phyloP scores from a whole-genome alignment of 2,329 filamentous ascomycete species.

The Cladophialophora yegresii region DNA sequence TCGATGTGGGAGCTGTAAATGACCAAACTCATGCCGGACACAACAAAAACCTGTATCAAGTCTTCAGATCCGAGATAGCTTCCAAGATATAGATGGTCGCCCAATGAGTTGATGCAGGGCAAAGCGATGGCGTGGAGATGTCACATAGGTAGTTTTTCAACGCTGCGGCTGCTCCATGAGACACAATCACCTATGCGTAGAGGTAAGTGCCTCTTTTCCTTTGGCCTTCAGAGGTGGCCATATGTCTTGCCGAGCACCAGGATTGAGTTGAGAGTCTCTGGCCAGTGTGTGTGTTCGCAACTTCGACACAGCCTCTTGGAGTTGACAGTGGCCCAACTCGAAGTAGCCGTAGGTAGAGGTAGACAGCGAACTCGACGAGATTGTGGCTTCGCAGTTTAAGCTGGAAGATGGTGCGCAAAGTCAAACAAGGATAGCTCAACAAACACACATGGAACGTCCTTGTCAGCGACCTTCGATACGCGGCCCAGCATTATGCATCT shows the following conservation, averaged over 20 bases:
- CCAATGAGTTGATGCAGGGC: not conserved
- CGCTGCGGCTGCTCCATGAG: not conserved
- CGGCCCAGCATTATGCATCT: too few species aligned
- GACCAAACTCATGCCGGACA: not conserved
- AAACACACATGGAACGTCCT: too few species aligned
- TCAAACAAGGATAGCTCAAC: too few species aligned
- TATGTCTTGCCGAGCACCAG: not conserved
- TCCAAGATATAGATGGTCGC: not conserved
- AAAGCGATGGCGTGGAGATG: not conserved
- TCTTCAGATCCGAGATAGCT: not conserved
- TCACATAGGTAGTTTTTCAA: too few species aligned
- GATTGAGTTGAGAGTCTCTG: not conserved
- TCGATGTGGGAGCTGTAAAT: not conserved
- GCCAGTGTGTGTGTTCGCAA: not conserved
- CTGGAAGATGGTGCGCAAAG: too few species aligned
- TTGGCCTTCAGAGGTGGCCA: not conserved
- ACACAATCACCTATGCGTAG: not conserved
- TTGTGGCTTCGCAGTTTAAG: not conserved
- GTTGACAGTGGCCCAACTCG: not conserved
- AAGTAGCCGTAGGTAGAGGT: not conserved
- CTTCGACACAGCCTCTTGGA: not conserved
- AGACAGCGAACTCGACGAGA: not conserved
- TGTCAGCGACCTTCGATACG: too few species aligned
- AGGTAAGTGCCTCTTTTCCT: not conserved
- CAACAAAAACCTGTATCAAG: not conserved